A percentile compares a stretch with the other conserved stretches of the same genome.
These are phyloP conservation scores for Coemansia sp. DNA, from an alignment of 371 early-diverging fungal genomes.

Conservation along the genomic window DNA sequence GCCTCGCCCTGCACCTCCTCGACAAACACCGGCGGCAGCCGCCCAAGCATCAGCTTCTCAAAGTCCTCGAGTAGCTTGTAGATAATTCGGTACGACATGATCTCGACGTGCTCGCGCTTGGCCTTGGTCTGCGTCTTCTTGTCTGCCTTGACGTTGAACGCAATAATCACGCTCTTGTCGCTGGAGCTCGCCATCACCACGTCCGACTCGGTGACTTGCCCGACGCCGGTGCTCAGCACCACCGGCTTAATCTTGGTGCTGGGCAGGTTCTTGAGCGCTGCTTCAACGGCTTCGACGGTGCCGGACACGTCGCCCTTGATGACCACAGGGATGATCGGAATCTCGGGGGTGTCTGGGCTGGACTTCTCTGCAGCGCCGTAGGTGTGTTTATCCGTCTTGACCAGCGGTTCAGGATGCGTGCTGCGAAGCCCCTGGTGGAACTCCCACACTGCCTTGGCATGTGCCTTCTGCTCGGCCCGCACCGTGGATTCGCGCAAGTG, in stretches of 20 bases:
- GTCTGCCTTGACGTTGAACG: conserved; percentile 86
- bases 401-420: conserved; percentile 57
- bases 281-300: conserved; percentile 87
- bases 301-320: conserved; percentile 90
- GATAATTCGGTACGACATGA: conserved; percentile 78
- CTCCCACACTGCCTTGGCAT: conserved; percentile 66
- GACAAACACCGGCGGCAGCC: conserved; percentile 75
- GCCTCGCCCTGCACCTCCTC: conserved; percentile 88
- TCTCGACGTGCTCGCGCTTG: conserved; percentile 59
- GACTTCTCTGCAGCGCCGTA: not conserved
- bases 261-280: conserved; percentile 75
- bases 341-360: not conserved
- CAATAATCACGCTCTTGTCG: conserved; percentile 62
- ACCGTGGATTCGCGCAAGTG: conserved; percentile 64
- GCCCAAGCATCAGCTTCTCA: conserved; percentile 71
- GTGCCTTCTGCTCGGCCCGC: conserved; percentile 59
- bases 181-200: conserved; percentile 69
- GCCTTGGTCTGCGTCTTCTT: conserved; percentile 71
- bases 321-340: conserved; percentile 33
- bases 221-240: conserved; percentile 80
- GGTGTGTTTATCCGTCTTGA: conserved; percentile 2
- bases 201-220: conserved; percentile 79
- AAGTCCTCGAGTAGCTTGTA: conserved; percentile 89
- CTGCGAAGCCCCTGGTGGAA: conserved; percentile 67
- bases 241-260: conserved; percentile 73